phyloP scores from a whole-genome alignment of 805 yeast genomes.

The Cyberlindnera misumaiensis region DNA sequence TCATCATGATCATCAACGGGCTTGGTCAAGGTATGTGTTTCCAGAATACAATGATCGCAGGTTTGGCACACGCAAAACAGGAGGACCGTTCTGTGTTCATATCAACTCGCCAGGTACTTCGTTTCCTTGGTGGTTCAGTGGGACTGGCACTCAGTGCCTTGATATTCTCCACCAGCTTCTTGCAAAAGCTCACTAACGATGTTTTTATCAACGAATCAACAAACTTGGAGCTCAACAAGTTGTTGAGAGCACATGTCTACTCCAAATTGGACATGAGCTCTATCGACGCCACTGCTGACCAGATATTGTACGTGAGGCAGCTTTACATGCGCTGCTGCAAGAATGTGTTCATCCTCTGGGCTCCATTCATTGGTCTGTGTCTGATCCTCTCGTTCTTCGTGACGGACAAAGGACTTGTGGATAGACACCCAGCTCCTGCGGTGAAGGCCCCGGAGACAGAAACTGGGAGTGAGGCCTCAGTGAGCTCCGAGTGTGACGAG shows the following conservation, averaged over 20 bases:
- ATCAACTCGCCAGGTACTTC: conserved; percentile 46
- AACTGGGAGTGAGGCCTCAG: neutral
- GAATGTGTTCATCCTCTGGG: conserved; percentile 16
- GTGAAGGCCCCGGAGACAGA: neutral
- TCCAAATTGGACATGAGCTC: conserved; percentile 11
- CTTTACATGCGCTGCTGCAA: conserved; percentile 14
- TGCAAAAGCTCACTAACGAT: conserved; percentile 8
- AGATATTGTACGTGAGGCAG: conserved; percentile 9
- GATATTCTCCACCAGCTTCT: conserved; percentile 18
- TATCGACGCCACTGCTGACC: conserved; percentile 4
- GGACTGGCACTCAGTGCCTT: conserved; percentile 40
- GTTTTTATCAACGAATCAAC: conserved; percentile 10
- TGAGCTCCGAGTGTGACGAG: neutral
- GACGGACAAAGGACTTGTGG: conserved; percentile 15
- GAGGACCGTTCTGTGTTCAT: conserved; percentile 54
- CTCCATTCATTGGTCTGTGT: conserved; percentile 13
- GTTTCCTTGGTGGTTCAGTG: conserved; percentile 57
- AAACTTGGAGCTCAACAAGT: conserved; percentile 6
- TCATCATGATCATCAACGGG: conserved; percentile 32
- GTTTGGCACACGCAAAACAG: conserved; percentile 42
- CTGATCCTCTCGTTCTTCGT: conserved; percentile 10
- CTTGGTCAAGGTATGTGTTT: conserved; percentile 28
- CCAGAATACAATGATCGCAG: conserved; percentile 16
- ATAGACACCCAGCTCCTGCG: neutral
- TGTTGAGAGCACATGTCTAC: conserved; percentile 13